phyloP scores from a whole-genome alignment of 2,329 filamentous ascomycete genomes.

The Leptographium wingfieldii region DNA sequence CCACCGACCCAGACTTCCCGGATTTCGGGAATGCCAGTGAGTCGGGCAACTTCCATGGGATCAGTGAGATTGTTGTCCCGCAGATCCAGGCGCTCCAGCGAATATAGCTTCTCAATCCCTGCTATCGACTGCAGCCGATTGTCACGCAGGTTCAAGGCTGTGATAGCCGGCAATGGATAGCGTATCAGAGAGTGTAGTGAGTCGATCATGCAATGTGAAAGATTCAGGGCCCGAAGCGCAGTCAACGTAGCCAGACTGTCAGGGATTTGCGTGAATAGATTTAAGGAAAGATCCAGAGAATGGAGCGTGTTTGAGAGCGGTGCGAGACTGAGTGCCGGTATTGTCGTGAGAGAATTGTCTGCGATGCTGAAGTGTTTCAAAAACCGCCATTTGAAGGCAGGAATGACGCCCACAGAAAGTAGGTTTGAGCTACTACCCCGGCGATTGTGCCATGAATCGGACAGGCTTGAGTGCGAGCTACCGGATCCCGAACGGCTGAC shows the following conservation, averaged over 20 bases:
- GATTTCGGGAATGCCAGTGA: conserved; percentile 85
- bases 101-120: conserved; percentile 78
- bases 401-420: conserved; percentile 56
- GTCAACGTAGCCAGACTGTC: conserved; percentile 80
- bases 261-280: conserved; percentile 87
- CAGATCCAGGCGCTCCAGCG: conserved; percentile 79
- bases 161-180: conserved; percentile 84
- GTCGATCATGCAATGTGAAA: conserved; percentile 96
- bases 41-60: conserved; percentile 74
- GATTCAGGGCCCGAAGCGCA: conserved; percentile 78
- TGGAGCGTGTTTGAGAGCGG: conserved; percentile 81
- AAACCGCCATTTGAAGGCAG: conserved; percentile 87
- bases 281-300: conserved; percentile 84
- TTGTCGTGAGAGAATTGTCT: conserved; percentile 77
- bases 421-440: conserved; percentile 70
- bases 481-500: conserved; percentile 80
- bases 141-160: conserved; percentile 76
- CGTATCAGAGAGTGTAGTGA: conserved; percentile 77
- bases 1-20: conserved; percentile 85
- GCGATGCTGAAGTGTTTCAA: conserved; percentile 81
- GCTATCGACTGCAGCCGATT: conserved; percentile 81
- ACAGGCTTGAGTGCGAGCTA: conserved; percentile 75
- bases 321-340: conserved; percentile 61
- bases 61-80: conserved; percentile 87
- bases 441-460: conserved; percentile 50